These are phyloP conservation scores for Volvox carteri DNA, from an alignment of 163 green algal species.

Conservation along the genomic window DNA sequence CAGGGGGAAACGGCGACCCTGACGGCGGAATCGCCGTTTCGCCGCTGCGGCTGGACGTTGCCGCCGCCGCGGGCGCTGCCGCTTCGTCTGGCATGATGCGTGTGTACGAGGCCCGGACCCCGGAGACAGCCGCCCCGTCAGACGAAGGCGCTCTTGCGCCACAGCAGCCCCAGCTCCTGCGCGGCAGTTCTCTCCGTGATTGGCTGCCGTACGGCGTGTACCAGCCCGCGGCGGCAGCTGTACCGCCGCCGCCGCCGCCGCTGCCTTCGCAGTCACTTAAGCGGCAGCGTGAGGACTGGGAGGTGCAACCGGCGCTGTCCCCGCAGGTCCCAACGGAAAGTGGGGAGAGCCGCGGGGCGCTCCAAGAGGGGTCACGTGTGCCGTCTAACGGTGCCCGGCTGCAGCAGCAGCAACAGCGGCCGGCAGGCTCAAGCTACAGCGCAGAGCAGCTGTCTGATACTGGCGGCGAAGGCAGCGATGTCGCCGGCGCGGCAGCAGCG, in stretches of 20 bases:
- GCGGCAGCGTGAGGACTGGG: neutral
- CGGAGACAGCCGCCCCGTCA: no score
- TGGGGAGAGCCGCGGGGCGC: neutral
- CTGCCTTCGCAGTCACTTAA: neutral
- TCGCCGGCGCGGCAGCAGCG: neutral
- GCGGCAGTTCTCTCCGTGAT: neutral
- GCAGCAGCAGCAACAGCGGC: neutral
- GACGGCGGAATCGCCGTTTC: neutral
- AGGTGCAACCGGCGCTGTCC: neutral
- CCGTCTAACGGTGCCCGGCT: neutral
- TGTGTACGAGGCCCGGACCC: neutral
- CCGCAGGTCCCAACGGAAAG: neutral
- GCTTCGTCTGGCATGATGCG: neutral
- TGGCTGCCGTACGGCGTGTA: slow-evolving; percentile 3
- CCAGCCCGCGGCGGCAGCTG: no score
- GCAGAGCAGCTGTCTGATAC: neutral
- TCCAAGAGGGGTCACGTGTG: neutral
- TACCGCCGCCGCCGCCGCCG: neutral
- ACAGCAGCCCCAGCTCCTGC: neutral
- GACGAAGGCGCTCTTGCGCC: no score
- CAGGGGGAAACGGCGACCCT: neutral
- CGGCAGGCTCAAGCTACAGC: neutral
- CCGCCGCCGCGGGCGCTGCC: neutral
- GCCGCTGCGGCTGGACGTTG: neutral
- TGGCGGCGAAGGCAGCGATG: neutral